These are phyloP conservation scores for Candida nanaspora DNA, from an alignment of 805 yeast genomes.

Conservation along the genomic window DNA sequence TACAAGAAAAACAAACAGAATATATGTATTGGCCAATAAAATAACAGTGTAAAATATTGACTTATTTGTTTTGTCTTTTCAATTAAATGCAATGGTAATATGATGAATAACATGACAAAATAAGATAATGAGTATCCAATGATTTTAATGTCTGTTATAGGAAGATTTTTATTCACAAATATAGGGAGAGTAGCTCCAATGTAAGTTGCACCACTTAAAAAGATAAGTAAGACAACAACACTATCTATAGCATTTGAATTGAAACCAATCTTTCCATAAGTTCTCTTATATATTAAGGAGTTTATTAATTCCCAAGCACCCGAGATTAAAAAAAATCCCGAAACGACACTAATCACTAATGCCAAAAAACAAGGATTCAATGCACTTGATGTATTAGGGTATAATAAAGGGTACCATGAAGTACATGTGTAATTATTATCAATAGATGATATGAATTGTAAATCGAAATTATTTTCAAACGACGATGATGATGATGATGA, in stretches of 20 bases:
- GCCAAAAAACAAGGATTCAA: conserved; percentile 25
- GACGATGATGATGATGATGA: no score
- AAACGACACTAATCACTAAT: conserved; percentile 6
- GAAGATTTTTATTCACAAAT: conserved; percentile 1
- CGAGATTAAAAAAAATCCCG: conserved; percentile 6
- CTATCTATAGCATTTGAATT: conserved; percentile 9
- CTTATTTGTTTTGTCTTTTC: conserved; percentile 34
- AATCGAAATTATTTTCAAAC: no score
- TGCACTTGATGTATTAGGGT: conserved; percentile 16
- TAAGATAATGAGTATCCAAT: not conserved
- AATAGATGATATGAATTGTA: no score
- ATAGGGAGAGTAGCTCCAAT: conserved; percentile 4
- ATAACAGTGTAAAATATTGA: conserved; percentile 30
- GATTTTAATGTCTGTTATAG: not conserved
- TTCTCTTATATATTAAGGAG: conserved; percentile 1
- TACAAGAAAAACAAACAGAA: conserved; percentile 3
- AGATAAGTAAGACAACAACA: conserved; percentile 7
- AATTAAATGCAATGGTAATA: conserved; percentile 35
- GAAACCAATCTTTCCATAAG: conserved; percentile 4
- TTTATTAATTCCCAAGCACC: conserved; percentile 17
- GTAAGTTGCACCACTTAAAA: conserved; percentile 6
- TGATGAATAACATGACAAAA: conserved; percentile 9
- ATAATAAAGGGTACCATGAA: conserved; percentile 17
- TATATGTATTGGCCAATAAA: conserved; percentile 32
- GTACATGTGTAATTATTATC: not conserved